A percentile compares a stretch with the other conserved stretches of the same genome.
Evolutionary conservation across 225 moss, liverwort and hornwort genomes (phyloP).

Genomic region (Thuidium tamariscinum): DNA sequence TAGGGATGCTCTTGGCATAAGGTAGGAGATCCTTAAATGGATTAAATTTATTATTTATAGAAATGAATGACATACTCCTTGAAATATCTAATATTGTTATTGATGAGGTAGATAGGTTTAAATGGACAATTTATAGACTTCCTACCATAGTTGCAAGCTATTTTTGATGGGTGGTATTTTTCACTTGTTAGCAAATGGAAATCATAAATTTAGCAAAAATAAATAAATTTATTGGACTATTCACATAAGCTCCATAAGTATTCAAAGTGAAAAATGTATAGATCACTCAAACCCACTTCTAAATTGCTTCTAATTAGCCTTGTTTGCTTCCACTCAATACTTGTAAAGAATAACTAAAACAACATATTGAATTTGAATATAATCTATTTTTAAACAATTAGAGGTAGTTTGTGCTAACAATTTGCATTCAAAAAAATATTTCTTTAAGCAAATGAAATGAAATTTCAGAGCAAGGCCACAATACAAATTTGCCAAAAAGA

Average conservation of each 20-base stretch:
- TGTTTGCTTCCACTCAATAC: background rate
- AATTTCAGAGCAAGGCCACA: no score
- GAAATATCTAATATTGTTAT: no score
- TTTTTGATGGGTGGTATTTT: background rate
- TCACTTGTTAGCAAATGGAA: background rate
- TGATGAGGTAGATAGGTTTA: no score
- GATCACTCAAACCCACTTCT: background rate
- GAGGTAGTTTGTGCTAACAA: rapidly evolving
- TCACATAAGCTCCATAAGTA: background rate
- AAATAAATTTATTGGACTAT: background rate
- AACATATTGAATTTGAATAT: background rate
- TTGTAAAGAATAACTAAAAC: background rate
- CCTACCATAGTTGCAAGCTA: no score
- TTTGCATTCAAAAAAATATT: no score
- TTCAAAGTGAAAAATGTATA: background rate
- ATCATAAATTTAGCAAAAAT: background rate
- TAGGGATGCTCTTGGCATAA: no score
- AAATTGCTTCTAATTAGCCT: background rate
- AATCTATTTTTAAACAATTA: rapidly evolving
- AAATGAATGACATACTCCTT: no score
- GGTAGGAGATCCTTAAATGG: no score
- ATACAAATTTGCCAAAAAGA: no score
- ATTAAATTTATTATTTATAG: no score
- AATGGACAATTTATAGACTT: no score
- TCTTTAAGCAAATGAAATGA: no score